Evolutionary conservation across 176 grass and related monocot genomes (phyloP), one percentile per base, ranked within the genome.

Genomic region (Hordeum marinum): DNA sequence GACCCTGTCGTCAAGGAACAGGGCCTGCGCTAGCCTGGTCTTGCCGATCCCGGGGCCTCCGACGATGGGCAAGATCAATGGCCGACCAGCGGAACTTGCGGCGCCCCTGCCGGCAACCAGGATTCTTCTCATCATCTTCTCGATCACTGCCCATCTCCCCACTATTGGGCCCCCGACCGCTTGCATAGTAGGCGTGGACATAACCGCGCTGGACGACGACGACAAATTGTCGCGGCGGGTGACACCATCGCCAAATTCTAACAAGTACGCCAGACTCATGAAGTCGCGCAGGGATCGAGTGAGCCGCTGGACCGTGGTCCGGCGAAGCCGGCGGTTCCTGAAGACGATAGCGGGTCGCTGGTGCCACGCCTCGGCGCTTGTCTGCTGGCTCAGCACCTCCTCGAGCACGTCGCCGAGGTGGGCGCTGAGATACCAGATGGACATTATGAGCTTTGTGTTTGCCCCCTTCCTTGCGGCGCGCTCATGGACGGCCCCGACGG

Each of bases 1-100:
- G 11, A 75, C 58, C 40, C 71, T 83, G 11, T 11, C 2, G 2
- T 75, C 82, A 4, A 13, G 5, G n/a, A 67, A 11, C 2, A 77
- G 21, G 0, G 82, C 59, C 27, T 3, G 31, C 12, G 72, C 82
- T 0, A 84, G 31, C 0, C 32, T 31, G 15, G 60, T 84, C 61
- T 84, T 84, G 1, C 82, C 82, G 1, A 77, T 24, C 13, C 82
- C 82, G 1, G 72, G 60, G 6, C 72, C 82, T 5, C 82, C 82
- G 0, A 84, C 13, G 3, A 84, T 77, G 7, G 72, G 61, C 43
- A 84, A 26, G 21, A 84, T 60, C 60, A 76, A 12, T 0, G 24
- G 72, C 57, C n/a, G n/a, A n/a, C n/a, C n/a, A n/a, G n/a, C n/a
- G n/a, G n/a, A n/a, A n/a, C 17, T 0, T 0, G 41, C 41, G 41